Evolutionary conservation across 2,329 filamentous ascomycete genomes (phyloP).

Genomic region (Rosellinia necatrix): DNA sequence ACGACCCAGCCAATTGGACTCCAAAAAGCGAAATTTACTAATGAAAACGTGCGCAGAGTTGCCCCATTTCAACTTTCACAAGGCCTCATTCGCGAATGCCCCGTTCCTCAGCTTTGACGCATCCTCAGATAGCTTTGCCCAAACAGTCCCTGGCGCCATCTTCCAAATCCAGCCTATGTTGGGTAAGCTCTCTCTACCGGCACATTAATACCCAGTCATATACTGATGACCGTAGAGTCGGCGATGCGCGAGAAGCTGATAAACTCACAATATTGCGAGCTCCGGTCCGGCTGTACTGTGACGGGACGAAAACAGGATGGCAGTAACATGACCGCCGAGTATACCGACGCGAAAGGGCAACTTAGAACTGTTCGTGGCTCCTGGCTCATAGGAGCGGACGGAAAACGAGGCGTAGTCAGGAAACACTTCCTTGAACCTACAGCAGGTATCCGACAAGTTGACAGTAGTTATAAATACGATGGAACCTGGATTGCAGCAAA

Average conservation of each 20-base stretch:
- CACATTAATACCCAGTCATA: background rate
- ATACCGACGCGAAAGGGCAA: slow-evolving; percentile 22
- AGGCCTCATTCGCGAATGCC: slow-evolving; percentile 24
- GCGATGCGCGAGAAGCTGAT: slow-evolving; percentile 24
- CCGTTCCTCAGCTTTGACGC: slow-evolving; percentile 27
- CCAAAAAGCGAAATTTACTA: background rate
- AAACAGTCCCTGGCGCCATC: slow-evolving; percentile 30
- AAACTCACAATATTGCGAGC: slow-evolving; percentile 27
- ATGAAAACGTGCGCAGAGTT: slow-evolving; percentile 10
- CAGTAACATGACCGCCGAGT: slow-evolving; percentile 19
- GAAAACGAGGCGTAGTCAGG: slow-evolving; percentile 51
- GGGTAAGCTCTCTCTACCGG: slow-evolving; percentile 20
- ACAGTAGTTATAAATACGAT: slow-evolving; percentile 41
- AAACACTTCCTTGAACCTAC: slow-evolving; percentile 51
- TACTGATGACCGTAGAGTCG: slow-evolving; percentile 24
- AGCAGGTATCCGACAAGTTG: slow-evolving; percentile 45
- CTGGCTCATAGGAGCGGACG: slow-evolving; percentile 50
- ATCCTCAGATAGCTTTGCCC: slow-evolving; percentile 21
- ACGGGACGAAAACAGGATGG: slow-evolving; percentile 22
- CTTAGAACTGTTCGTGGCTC: slow-evolving; percentile 18
- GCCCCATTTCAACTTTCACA: slow-evolving; percentile 30
- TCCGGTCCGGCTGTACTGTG: slow-evolving; percentile 31
- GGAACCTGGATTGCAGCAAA: slow-evolving; percentile 55
- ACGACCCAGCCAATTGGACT: background rate
- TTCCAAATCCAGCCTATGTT: slow-evolving; percentile 34